Base-by-base conservation (phyloP, 2,329 filamentous ascomycete species). In the Metarhizium humberi region DNA sequence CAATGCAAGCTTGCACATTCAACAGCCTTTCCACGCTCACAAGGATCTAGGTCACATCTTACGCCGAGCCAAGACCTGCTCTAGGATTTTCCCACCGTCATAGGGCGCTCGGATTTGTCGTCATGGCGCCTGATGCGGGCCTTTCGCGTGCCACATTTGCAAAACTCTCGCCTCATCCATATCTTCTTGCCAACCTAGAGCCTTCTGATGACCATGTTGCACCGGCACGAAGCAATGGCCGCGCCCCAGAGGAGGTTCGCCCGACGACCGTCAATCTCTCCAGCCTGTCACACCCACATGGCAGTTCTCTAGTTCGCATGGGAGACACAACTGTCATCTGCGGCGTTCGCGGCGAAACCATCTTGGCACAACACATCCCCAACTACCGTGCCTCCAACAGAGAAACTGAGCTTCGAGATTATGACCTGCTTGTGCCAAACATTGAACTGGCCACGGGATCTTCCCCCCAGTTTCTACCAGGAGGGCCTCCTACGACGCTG, bases 281-380 rank as follows among this genome's bases (percentile, higher is more conserved):
- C 30, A 94, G 90, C 25, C 77, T 99, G 51, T 89, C 90, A 0
- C 91, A 99, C 69, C 87, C 90, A 55, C 86, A 95, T 67, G 94
- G 94, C 52, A 95, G 90, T 64, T 87, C 92, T 1, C 86, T 97
- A 0, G 88, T 97, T 51, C 84, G 94, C 40, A 77, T 88, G 52
- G 94, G 94, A 50, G 90, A 95, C 69, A 97, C 92, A 1, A 91
- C 90, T 1, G 90, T 92, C n/a, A 92, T 99, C 42, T 96, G 92
- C 67, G 94, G 92, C 56, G 84, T 99, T 20, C 84, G 92, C 48
- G 92, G 80, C 53, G 94, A 99, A 73, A 85, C 95, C 6, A 76
- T 99, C 30, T 78, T 85, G 50, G 85, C 87, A 3, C 79, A 81
- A 51, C 84, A 90, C 67, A 89, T 95, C 57, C 85, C 86, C 50